Evolutionary conservation across 2,329 filamentous ascomycete genomes (phyloP), one percentile per base, ranked within the genome.

Genomic region (Penicillium paneum): DNA sequence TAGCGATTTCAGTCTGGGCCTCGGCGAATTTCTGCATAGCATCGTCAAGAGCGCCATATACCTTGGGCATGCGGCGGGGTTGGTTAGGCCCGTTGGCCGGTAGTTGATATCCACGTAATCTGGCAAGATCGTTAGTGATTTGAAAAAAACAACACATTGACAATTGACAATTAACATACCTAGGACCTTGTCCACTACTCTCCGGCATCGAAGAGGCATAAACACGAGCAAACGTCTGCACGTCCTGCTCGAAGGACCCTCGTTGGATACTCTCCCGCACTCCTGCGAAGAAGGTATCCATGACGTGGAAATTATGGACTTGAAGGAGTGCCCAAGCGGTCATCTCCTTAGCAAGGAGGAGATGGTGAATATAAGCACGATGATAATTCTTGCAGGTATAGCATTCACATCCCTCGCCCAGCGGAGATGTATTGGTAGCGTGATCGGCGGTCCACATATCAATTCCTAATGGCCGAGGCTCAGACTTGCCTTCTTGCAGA

Each of bases 311-410:
- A 70, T 99, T 99, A 75, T 99, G 94, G 3, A 96, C 81, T 71
- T 97, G 93, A 8, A 99, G 79, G 8, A 99, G 80, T 0, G 88
- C 89, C 94, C 94, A 99, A 24, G 88, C 93, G 5, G 97, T 84
- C 94, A 99, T 97, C 74, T 99, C 94, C 68, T 92, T 95, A 0
- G 94, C 91, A 43, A 84, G 81, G 6, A 99, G 83, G 1, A 97
- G 81, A 71, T 99, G 94, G 61, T 91, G 88, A 34, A 99, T 68
- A 72, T 90, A 99, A 0, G 94, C 93, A 46, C 87, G 80, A 73
- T 96, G 91, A 71, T 97, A 93, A 17, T 82, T 83, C 2, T 79
- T 83, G 78, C 94, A 99, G 21, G 91, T 79, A 71, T 96, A 93
- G 79, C 94, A 99, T 47, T 74, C 64, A 71, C 94, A 99, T 15